phyloP scores from a whole-genome alignment of 176 grass and related monocot genomes.

The Typha latifolia region DNA sequence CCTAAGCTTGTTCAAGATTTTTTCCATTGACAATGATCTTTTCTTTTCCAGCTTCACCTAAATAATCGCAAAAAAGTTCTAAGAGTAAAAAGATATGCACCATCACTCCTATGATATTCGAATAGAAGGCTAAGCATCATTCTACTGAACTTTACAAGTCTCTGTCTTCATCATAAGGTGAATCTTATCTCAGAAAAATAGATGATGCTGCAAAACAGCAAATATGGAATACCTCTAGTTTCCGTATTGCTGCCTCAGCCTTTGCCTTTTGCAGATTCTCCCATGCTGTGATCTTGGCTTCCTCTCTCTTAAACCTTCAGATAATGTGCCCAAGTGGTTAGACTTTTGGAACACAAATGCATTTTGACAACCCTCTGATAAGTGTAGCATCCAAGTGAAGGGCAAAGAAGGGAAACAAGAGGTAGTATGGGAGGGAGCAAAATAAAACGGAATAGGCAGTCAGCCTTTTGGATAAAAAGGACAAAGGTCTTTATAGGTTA shows the following conservation, averaged over 20 bases:
- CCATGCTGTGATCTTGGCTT: conserved; percentile 81
- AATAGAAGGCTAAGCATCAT: not conserved
- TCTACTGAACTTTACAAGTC: not conserved
- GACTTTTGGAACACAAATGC: conserved; percentile 1
- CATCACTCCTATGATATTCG: not conserved
- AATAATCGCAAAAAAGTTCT: not conserved
- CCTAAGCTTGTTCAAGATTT: conserved; percentile 68
- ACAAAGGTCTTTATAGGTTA: no score
- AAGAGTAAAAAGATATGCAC: not conserved
- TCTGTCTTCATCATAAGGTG: not conserved
- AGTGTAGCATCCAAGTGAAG: no score
- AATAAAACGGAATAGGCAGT: no score
- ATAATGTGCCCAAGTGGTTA: conserved; percentile 24
- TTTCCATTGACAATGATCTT: conserved; percentile 88
- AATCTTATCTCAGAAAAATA: not conserved
- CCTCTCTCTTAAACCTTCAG: conserved; percentile 60
- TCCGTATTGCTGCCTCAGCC: conserved; percentile 81
- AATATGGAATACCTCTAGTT: conserved; percentile 55
- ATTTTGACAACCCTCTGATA: not conserved
- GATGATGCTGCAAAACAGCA: not conserved
- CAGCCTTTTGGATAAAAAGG: no score
- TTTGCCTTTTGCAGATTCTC: conserved; percentile 88
- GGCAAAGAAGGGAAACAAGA: no score
- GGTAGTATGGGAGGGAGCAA: no score
- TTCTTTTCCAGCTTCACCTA: conserved; percentile 99